Evolutionary conservation across 352 stramenopile species (phyloP).

Genomic region (Hyaloperonospora brassicae): DNA sequence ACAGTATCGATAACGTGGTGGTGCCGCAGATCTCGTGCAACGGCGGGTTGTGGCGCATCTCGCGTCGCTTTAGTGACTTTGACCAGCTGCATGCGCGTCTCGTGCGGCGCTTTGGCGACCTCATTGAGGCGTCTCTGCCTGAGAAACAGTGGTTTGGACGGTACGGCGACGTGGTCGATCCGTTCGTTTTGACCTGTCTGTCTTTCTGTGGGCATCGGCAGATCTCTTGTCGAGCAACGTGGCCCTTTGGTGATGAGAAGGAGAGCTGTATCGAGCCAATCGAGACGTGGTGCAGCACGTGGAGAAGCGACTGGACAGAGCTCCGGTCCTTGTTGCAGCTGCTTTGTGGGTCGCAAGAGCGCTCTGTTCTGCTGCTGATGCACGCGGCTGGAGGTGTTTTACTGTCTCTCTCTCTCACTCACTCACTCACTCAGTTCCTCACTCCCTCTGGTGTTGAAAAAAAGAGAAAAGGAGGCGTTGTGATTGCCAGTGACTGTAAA

Average conservation of each 20-base stretch:
- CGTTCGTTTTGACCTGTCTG: too few species aligned
- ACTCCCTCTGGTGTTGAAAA: constrained; percentile 20
- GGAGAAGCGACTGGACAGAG: background rate
- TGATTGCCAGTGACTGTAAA: constrained; percentile 61
- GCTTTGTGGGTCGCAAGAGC: constrained; percentile 17
- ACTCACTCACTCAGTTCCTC: background rate
- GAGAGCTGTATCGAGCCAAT: constrained; percentile 2
- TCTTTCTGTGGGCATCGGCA: too few species aligned
- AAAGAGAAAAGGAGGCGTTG: constrained; percentile 42
- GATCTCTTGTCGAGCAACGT: constrained; percentile 1
- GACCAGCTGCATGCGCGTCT: constrained; percentile 77
- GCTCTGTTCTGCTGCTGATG: constrained; percentile 12
- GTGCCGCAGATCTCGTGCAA: constrained; percentile 69
- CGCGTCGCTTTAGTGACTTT: constrained; percentile 81
- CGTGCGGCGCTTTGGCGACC: constrained; percentile 59
- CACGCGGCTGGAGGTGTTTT: constrained; percentile 2
- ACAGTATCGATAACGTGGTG: constrained; percentile 1
- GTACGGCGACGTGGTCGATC: constrained; percentile 26
- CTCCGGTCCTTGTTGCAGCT: background rate
- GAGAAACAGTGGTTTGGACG: constrained; percentile 86
- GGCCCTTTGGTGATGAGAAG: constrained; percentile 39
- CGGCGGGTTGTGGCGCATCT: constrained; percentile 76
- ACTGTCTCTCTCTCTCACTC: constrained; percentile 1
- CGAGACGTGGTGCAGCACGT: constrained; percentile 4
- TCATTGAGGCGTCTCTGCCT: constrained; percentile 57